These are phyloP conservation scores for Coemansia sp. DNA, from an alignment of 192 early-diverging fungal genomes.

Conservation along the genomic window DNA sequence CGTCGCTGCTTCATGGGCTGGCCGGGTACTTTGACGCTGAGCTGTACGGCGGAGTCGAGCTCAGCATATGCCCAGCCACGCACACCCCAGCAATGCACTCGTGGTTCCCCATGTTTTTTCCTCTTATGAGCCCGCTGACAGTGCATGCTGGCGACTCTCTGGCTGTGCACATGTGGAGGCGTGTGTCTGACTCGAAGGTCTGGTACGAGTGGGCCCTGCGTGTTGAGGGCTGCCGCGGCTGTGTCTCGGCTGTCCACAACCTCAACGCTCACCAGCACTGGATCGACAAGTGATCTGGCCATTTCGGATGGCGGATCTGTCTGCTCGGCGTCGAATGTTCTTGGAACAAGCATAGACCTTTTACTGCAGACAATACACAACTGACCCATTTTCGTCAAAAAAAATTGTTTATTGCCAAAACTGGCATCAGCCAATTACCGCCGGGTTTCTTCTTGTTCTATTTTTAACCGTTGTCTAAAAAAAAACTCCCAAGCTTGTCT, in stretches of 20 bases:
- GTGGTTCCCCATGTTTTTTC: conserved; percentile 99
- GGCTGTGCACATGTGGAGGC: conserved; percentile 81
- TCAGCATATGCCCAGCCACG: conserved; percentile 79
- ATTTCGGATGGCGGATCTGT: background rate
- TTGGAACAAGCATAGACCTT: no score
- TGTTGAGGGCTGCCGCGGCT: conserved; percentile 9
- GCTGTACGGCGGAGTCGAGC: conserved; percentile 78
- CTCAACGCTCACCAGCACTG: conserved; percentile 29
- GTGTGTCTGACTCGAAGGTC: conserved; percentile 72
- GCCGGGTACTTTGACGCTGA: conserved; percentile 96
- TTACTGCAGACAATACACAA: no score
- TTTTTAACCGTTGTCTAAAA: no score
- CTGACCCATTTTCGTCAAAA: no score
- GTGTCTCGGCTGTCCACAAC: conserved; percentile 40
- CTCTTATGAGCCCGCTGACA: conserved; percentile 62
- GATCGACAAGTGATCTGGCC: conserved; percentile 30
- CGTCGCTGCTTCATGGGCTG: conserved; percentile 83
- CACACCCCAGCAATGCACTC: conserved; percentile 94
- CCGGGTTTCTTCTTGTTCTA: no score
- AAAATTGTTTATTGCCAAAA: no score
- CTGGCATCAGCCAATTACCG: no score
- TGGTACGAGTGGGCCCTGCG: conserved; percentile 96
- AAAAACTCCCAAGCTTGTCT: no score
- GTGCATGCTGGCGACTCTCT: conserved; percentile 62
- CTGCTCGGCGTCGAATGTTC: no score